Base-by-base conservation (phyloP, 768 basidiomycete species). In the Scleroderma bovista region DNA sequence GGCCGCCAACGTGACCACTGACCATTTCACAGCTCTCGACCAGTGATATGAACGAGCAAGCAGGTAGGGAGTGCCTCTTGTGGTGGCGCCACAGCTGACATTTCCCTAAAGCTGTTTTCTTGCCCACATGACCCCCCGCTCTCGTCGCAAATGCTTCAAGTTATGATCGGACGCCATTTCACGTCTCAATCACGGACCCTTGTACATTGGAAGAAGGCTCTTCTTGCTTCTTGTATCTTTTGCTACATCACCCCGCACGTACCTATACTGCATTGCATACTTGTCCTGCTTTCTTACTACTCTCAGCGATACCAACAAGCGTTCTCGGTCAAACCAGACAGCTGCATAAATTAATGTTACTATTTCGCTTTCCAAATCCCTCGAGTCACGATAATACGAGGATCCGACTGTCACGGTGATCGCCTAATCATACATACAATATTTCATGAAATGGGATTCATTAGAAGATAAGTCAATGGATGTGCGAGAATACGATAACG, bases 11-110 rank as follows among this genome's bases (percentile, higher is more conserved):
- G 20, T 44, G 26, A 50, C 40, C 40, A 48, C 44, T 52, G 31
- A 50, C 33, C 39, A 37, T 23, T 46, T 42, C 47, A 38, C 54
- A 75, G 71, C 69, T 69, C 47, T 69, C 72, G n/a, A 55, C 61
- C 15, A 65, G 58, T 24, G 61, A 79, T 51, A 80, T 79, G 77
- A 49, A 67, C 47, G 32, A 74, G 9, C 81, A 92, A 74, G 89
- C 89, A 44, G 79, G 89, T 87, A 66, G 63, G 79, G 60, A 40
- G 29, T 34, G 7, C 40, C 51, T 23, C 47, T 20, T 15, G 26
- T 44, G 39, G 32, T 20, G 16, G 3, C 50, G 22, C 49, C 20
- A 37, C 24, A 47, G 39, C 55, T 56, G 34, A 58, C 45, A 33
- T 17, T 40, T 29, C 15, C 48, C 32, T 8, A n/a, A 55, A 82